phyloP scores from a whole-genome alignment of 176 grass and related monocot genomes.

The Saccharum spontaneum region DNA sequence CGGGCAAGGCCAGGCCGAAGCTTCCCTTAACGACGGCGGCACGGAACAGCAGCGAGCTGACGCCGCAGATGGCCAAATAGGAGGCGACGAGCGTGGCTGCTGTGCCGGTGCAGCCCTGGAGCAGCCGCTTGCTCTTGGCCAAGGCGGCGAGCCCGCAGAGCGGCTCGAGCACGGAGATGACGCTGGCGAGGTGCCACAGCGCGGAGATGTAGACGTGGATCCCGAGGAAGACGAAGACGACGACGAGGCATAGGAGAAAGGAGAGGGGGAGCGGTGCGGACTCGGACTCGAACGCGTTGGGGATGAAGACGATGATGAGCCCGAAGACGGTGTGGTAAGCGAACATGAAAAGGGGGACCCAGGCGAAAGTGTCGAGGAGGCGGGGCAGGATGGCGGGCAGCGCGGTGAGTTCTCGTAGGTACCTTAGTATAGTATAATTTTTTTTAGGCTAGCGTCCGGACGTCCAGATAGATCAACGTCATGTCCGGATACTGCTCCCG shows the following conservation, averaged over 20 bases:
- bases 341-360: conserved; percentile 76
- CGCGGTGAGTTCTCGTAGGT: no score
- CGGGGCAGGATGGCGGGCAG: conserved; percentile 66
- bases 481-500: no score
- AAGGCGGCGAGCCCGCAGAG: conserved; percentile 75
- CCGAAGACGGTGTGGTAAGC: conserved; percentile 60
- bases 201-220: conserved; percentile 89
- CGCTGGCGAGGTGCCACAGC: conserved; percentile 95
- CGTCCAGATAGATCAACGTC: no score
- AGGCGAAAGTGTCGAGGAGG: conserved; percentile 84
- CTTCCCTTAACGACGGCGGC: conserved; percentile 78
- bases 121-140: conserved; percentile 74
- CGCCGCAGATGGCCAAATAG: conserved; percentile 69
- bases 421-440: no score
- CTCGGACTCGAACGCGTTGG: neutral
- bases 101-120: conserved; percentile 55
- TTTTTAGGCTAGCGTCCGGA: no score
- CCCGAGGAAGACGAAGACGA: conserved; percentile 59
- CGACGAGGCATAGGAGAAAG: conserved; percentile 35
- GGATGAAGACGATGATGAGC: conserved; percentile 37
- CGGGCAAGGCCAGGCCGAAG: conserved; percentile 48
- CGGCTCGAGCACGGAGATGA: conserved; percentile 89
- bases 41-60: conserved; percentile 56
- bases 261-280: conserved; percentile 8
- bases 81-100: conserved; percentile 53